Evolutionary conservation across 2,329 filamentous ascomycete genomes (phyloP), one percentile per base, ranked within the genome.

Genomic region (Neofusicoccum umdonicola): DNA sequence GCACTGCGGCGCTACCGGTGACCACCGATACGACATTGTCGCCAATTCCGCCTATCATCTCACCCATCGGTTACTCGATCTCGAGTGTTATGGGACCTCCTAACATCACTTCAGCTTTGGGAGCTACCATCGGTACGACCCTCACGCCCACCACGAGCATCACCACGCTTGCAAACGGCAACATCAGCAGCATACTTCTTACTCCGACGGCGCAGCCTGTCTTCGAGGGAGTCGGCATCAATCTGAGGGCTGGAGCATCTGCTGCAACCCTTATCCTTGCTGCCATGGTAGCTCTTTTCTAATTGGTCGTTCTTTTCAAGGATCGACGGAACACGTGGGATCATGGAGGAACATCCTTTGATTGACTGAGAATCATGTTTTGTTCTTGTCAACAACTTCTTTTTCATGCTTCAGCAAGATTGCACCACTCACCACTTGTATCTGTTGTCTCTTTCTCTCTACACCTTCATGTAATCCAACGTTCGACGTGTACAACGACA

Each of bases 141-240:
- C 37, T 42, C 8, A 27, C 56, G 11, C 27, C 42, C 15, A 45
- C 41, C 5, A 60, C 56, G n/a, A 27, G 56, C 15, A 8, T 17
- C 8, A 17, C 15, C 1, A 44, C 42, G 7, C 13, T 12, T 44
- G 42, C 12, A 44, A 19, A 47, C 27, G 50, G 50, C n/a, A 63
- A 63, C 47, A 22, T 63, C 22, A 63, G 61, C 48, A 63, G 61
- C 61, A 47, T 39, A 11, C 6, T 45, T 31, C 39, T 52, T 44
- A 52, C n/a, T 12, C 48, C 61, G 13, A 63, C 48, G 2, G 50
- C 39, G 15, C 39, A 39, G 6, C 6, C 61, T n/a, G 22, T 56
- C 31, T 45, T 54, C n/a, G 37, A 60, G 31, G 56, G 56, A 8
- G 27, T 60, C 7, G 56, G 56, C 56, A 35, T 17, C 42, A 60